phyloP scores from a whole-genome alignment of 495 filamentous ascomycete species.

The Bryoglossum gracile region DNA sequence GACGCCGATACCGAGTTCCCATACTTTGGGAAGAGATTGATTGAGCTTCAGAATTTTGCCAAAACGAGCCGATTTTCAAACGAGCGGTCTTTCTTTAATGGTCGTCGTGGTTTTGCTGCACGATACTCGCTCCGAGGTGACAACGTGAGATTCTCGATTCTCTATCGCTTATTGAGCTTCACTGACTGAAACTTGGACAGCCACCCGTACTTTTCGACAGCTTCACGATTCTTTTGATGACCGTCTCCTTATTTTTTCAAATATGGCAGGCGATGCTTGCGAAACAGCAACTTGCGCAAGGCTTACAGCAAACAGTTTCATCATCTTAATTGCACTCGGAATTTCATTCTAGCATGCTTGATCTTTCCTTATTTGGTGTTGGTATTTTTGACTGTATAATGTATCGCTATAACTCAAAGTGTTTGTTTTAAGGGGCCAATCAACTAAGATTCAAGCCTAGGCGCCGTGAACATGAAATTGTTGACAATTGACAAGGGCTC shows the following conservation, averaged over 20 bases:
- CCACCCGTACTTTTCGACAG: neutral
- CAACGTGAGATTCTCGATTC: neutral
- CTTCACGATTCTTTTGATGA: conserved; percentile 1
- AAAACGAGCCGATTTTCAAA: neutral
- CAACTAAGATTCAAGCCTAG: too few relatives aligned
- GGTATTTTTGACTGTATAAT: too few relatives aligned
- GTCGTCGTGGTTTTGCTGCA: neutral
- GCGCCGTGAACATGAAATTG: too few relatives aligned
- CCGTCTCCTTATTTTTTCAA: neutral
- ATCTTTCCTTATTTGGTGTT: too few relatives aligned
- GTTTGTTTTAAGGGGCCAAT: too few relatives aligned
- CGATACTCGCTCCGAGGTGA: conserved; percentile 1
- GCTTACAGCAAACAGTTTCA: neutral
- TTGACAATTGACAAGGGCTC: neutral
- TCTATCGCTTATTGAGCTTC: neutral
- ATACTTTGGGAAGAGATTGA: conserved; percentile 6
- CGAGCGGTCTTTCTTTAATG: neutral
- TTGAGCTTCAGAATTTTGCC: conserved; percentile 4
- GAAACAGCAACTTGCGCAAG: neutral
- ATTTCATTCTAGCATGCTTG: too few relatives aligned
- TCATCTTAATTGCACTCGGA: neutral
- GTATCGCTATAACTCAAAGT: too few relatives aligned
- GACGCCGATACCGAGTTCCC: neutral
- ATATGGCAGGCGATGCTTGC: conserved; percentile 1
- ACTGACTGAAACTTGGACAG: neutral